These are phyloP conservation scores for Xanthoceras sorbifolium DNA, from an alignment of 345 rosid species.

Conservation along the genomic window DNA sequence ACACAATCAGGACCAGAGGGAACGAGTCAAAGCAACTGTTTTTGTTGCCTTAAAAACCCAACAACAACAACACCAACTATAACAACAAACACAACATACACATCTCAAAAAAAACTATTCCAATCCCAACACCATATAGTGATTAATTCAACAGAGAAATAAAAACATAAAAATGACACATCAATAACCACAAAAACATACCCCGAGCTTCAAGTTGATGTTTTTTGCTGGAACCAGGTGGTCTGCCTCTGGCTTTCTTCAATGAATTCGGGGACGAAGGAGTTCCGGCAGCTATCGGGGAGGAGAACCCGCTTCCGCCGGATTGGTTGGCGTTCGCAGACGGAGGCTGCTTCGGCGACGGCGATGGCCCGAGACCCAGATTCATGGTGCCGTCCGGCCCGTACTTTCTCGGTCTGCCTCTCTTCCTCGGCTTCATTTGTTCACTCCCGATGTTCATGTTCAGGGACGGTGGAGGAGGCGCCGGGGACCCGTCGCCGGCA, in stretches of 20 bases:
- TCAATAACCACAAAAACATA: slow-evolving; percentile 21
- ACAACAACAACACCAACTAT: not conserved
- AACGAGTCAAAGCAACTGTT: slow-evolving; percentile 9
- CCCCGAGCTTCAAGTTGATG: slow-evolving; percentile 58
- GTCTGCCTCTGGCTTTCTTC: slow-evolving; percentile 82
- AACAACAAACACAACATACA: not conserved
- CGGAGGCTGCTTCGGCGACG: slow-evolving; percentile 17
- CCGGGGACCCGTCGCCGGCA: slow-evolving; percentile 18
- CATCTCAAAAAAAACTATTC: slow-evolving; percentile 18
- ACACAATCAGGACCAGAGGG: not conserved
- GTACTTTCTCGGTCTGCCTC: slow-evolving; percentile 77
- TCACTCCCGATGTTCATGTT: slow-evolving; percentile 41
- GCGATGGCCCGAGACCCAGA: slow-evolving; percentile 31
- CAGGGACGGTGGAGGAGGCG: slow-evolving; percentile 19
- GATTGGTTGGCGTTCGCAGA: slow-evolving; percentile 28
- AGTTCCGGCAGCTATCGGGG: slow-evolving; percentile 24
- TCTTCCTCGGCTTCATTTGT: slow-evolving; percentile 47
- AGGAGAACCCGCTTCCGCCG: slow-evolving; percentile 28
- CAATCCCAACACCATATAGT: slow-evolving; percentile 13
- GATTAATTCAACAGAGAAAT: not conserved
- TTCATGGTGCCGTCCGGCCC: slow-evolving; percentile 63
- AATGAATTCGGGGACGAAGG: slow-evolving; percentile 39
- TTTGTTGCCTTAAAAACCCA: slow-evolving; percentile 1
- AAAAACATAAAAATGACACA: not conserved
- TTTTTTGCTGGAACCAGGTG: slow-evolving; percentile 83